Percentiles rank a stretch among this genome's conserved stretches.
These are phyloP conservation scores for Plantago ovata DNA, from an alignment of 257 asterid genomes.

Conservation along the genomic window DNA sequence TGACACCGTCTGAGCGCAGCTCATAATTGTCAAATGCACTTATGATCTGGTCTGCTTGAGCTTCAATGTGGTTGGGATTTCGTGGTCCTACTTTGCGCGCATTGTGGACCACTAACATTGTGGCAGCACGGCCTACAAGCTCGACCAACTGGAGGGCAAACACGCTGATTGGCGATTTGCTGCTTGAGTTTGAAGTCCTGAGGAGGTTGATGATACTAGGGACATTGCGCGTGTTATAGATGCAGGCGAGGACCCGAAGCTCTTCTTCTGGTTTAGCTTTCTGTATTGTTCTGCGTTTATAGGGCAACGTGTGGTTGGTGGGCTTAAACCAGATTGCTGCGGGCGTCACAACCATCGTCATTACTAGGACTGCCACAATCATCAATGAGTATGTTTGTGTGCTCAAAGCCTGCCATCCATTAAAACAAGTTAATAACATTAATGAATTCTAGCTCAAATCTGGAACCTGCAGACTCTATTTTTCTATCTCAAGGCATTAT, in stretches of 20 bases:
- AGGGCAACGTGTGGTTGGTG: conserved; percentile 36
- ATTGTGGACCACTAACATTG: conserved; percentile 61
- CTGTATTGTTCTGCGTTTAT: conserved; percentile 69
- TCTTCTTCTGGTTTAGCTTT: conserved; percentile 70
- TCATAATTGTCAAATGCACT: conserved; percentile 71
- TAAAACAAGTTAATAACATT: neutral
- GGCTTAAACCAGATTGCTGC: conserved; percentile 43
- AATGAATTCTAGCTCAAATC: neutral
- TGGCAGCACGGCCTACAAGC: conserved; percentile 78
- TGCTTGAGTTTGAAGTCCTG: conserved; percentile 52
- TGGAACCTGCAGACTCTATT: too few relatives aligned
- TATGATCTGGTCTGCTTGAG: conserved; percentile 68
- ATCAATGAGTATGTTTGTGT: conserved; percentile 55
- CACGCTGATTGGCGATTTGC: conserved; percentile 47
- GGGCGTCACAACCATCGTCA: conserved; percentile 66
- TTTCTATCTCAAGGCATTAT: too few relatives aligned
- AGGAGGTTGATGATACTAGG: conserved; percentile 69
- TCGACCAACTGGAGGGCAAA: conserved; percentile 77
- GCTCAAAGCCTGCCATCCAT: conserved; percentile 53
- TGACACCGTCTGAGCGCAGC: conserved; percentile 63
- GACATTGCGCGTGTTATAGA: conserved; percentile 49
- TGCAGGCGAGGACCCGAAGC: conserved; percentile 65
- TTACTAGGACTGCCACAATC: conserved; percentile 58
- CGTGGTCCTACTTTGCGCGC: conserved; percentile 49
- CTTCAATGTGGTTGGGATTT: conserved; percentile 51